These are phyloP conservation scores for Dendrobium nobile DNA, from an alignment of 106 monocot genomes.

Conservation along the genomic window DNA sequence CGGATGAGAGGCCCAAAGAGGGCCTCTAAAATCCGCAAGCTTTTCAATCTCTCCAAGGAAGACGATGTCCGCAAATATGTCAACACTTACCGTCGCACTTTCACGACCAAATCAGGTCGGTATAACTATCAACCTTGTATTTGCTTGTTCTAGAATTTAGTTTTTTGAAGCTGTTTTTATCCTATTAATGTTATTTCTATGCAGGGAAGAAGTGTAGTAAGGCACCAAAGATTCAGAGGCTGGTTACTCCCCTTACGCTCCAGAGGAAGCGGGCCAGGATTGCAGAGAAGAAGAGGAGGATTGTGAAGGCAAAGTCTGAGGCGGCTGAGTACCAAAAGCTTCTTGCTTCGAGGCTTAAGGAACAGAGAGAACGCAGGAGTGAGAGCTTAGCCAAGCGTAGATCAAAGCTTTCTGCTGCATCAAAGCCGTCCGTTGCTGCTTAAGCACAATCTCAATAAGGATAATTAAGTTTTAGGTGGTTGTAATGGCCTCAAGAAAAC, in stretches of 20 bases:
- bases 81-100: conserved; percentile 24
- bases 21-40: conserved; percentile 29
- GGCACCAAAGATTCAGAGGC: conserved; percentile 29
- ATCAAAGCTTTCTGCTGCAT: conserved; percentile 20
- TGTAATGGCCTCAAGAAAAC: no score
- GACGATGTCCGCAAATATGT: conserved; percentile 30
- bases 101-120: conserved; percentile 15
- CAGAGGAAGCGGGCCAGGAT: conserved; percentile 22
- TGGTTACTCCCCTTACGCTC: conserved; percentile 22
- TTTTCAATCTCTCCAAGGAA: conserved; percentile 30
- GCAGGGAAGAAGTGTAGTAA: conserved; percentile 21
- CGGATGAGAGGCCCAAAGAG: conserved; percentile 32
- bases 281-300: conserved; percentile 28
- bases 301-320: conserved; percentile 23
- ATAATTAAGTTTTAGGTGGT: no score
- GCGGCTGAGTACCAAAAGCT: conserved; percentile 31
- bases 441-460: neutral
- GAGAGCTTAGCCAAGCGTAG: conserved; percentile 31
- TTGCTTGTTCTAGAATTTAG: no score
- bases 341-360: conserved; percentile 24
- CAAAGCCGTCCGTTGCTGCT: conserved; percentile 16
- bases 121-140: no score
- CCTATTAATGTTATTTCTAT: no score
- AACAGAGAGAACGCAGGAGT: conserved; percentile 22
- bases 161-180: neutral